Percentiles rank a stretch among this genome's conserved stretches.
Conservation (phyloP, 495 filamentous ascomycete species). For the Aspergillus funiculosus region DNA sequence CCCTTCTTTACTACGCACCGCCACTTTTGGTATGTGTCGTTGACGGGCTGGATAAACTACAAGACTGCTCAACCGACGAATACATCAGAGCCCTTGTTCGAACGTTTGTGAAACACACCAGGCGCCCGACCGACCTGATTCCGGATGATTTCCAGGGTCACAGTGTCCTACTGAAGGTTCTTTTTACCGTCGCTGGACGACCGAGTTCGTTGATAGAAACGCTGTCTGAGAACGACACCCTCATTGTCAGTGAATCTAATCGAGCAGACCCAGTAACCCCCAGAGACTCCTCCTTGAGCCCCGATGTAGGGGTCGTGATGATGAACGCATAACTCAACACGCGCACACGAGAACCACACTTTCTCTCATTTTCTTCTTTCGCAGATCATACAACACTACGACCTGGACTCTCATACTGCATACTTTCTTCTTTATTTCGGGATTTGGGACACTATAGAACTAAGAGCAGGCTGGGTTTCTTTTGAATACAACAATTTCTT, state of each 20-base stretch:
- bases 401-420: too few relatives aligned
- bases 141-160: conserved; percentile 20
- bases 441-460: conserved; percentile 20
- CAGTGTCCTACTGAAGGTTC: conserved; percentile 36
- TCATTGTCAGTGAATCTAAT: conserved; percentile 30
- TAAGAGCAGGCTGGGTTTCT: conserved; percentile 16
- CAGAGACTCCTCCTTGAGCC: conserved; percentile 24
- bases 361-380: neutral
- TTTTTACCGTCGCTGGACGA: conserved; percentile 38
- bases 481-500: conserved; percentile 21
- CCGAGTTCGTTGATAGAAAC: conserved; percentile 34
- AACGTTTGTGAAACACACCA: conserved; percentile 36
- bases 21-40: conserved; percentile 42
- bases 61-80: conserved; percentile 33
- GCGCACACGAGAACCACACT: neutral
- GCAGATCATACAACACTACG: too few relatives aligned
- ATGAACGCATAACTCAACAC: conserved; percentile 38
- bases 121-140: conserved; percentile 20
- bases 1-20: conserved; percentile 35
- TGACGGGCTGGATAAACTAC: conserved; percentile 37
- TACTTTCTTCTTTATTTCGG: conserved; percentile 9
- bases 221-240: conserved; percentile 35
- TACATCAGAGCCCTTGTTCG: conserved; percentile 35
- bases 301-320: conserved; percentile 34
- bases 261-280: conserved; percentile 17